Base-by-base conservation (phyloP, 2,329 filamentous ascomycete genomes). In the Colletotrichum liriopes region DNA sequence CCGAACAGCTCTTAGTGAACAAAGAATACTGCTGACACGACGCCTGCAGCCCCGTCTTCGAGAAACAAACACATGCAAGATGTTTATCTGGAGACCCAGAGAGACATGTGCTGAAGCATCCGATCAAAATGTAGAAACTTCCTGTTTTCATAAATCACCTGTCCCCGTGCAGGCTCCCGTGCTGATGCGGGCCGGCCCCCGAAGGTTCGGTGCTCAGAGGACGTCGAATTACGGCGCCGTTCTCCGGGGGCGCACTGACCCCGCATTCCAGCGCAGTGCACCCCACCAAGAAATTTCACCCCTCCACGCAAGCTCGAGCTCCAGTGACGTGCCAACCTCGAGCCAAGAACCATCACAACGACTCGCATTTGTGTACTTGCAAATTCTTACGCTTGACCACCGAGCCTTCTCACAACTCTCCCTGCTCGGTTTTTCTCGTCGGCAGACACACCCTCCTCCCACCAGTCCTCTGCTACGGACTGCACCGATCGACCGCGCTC, bases 241-340 rank as follows among this genome's bases (percentile, higher is more conserved):
- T 63, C 23, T 63, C 47, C 45, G 60, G 59, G 58, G 47, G 16
- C 45, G 52, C 35, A 65, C 16, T 32, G 60, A 54, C 70, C 59
- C 70, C 69, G 65, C 69, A 68, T 20, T 32, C 45, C 35, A 63
- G 49, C 54, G 35, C 35, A 39, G 23, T 37, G 56, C 54, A 65
- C 65, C 65, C 70, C 69, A 72, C 69, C 59, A 56, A 52, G 69
- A 72, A 72, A 72, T 72, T 72, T 72, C 59, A 69, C 69, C 69
- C 69, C 69, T 64, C 70, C 39, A 55, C 43, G 43, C 37, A 54
- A 72, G 59, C 65, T 64, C 23, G 47, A 68, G 66, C 59, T 69
- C 20, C 62, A 52, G 45, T 62, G 45, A 58, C 39, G 20, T 32
- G 26, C 58, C 43, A 47, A 18, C 43, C 43, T 47, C 26, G 18